These are phyloP conservation scores for Craterostigma plantagineum DNA, from an alignment of 257 asterid species.

Conservation along the genomic window DNA sequence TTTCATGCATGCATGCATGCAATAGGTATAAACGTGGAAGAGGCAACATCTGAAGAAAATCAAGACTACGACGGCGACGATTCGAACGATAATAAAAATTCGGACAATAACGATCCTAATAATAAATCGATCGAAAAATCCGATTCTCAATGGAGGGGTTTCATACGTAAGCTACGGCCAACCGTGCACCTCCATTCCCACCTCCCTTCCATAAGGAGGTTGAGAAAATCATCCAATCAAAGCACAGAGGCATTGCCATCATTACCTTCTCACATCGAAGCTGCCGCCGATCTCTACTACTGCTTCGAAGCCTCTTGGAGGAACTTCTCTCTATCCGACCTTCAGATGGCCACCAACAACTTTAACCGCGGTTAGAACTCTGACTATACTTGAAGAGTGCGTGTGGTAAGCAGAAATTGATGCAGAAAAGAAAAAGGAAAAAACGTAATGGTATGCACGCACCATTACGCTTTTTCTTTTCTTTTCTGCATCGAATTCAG, in stretches of 20 bases:
- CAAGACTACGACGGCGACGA: neutral
- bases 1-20: too few species aligned
- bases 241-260: slow-evolving; percentile 34
- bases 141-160: slow-evolving; percentile 52
- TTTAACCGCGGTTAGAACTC: slow-evolving; percentile 40
- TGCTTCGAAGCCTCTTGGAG: slow-evolving; percentile 79
- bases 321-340: slow-evolving; percentile 66
- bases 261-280: slow-evolving; percentile 38
- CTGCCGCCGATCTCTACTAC: slow-evolving; percentile 24
- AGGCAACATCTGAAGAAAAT: too few species aligned
- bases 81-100: too few species aligned
- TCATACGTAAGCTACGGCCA: slow-evolving; percentile 61
- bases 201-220: slow-evolving; percentile 47
- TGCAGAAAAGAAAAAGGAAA: too few species aligned
- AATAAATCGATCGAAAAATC: too few species aligned
- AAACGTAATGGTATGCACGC: too few species aligned
- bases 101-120: too few species aligned
- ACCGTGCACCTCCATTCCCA: slow-evolving; percentile 28
- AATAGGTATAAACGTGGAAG: too few species aligned
- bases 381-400: too few species aligned
- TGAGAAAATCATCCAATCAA: slow-evolving; percentile 33
- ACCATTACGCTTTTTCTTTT: too few species aligned
- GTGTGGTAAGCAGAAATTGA: too few species aligned
- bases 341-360: slow-evolving; percentile 45
- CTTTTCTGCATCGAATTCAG: too few species aligned